These are phyloP conservation scores for Sanghuangporus sanghuang DNA, from an alignment of 1,284 basidiomycete species.

Conservation along the genomic window DNA sequence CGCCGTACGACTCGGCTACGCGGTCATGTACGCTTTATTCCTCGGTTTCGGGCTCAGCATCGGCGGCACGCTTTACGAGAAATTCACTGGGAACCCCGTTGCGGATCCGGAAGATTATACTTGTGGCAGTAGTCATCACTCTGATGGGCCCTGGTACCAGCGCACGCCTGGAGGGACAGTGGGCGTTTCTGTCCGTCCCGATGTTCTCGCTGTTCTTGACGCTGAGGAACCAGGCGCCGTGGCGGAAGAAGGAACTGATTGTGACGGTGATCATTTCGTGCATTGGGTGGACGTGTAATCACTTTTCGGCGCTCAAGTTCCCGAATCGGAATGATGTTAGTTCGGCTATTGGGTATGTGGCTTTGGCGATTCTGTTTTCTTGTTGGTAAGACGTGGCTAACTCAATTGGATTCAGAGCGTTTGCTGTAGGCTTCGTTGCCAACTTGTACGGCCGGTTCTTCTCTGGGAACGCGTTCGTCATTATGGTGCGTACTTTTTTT, in stretches of 20 bases:
- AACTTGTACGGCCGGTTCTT: constrained; percentile 83
- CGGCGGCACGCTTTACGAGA: constrained; percentile 63
- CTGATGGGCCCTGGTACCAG: constrained; percentile 54
- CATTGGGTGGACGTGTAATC: constrained; percentile 76
- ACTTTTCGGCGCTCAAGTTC: constrained; percentile 66
- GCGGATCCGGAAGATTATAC: constrained; percentile 53
- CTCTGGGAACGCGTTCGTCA: constrained; percentile 72
- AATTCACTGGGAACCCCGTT: constrained; percentile 43
- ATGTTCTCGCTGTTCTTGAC: constrained; percentile 72
- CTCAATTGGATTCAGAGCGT: constrained; percentile 23
- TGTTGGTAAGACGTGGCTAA: neutral
- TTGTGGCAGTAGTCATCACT: constrained; percentile 51
- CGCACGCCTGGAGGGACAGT: constrained; percentile 46
- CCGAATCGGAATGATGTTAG: constrained; percentile 68
- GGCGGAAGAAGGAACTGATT: constrained; percentile 65
- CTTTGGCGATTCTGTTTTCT: neutral
- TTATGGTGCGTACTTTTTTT: constrained; percentile 49
- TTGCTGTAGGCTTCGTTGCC: constrained; percentile 79
- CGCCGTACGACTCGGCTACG: constrained; percentile 82
- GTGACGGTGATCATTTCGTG: constrained; percentile 64
- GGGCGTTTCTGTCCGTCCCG: constrained; percentile 80
- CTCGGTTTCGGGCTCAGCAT: constrained; percentile 83
- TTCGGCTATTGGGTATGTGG: constrained; percentile 56
- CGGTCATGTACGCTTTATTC: constrained; percentile 75
- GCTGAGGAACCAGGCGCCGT: constrained; percentile 72